Evolutionary conservation across 169 alveolate genomes (phyloP).

Genomic region (Plasmodium berghei): DNA sequence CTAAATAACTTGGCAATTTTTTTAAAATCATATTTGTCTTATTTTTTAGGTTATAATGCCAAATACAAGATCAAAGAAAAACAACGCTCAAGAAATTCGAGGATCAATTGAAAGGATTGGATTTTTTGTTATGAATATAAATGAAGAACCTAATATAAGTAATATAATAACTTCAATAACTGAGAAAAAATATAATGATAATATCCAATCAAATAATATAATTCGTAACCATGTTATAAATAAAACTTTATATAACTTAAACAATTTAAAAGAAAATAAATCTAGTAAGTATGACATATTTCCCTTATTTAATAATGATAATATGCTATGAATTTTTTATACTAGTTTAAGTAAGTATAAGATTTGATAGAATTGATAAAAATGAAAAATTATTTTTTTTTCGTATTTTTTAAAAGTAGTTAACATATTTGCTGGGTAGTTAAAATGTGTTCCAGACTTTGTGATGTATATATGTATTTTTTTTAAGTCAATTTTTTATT

Average conservation of each 20-base stretch:
- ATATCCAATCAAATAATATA: background rate
- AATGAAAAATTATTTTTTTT: too few relatives aligned
- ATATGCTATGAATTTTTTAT: background rate
- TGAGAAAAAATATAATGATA: conserved; percentile 56
- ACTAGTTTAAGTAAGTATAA: too few relatives aligned
- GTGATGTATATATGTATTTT: too few relatives aligned
- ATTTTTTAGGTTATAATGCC: conserved; percentile 64
- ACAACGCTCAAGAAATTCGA: background rate
- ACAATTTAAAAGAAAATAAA: background rate
- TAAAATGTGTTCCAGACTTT: too few relatives aligned
- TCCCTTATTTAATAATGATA: conserved; percentile 14
- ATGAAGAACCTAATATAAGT: conserved; percentile 64
- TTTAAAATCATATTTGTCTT: too few relatives aligned
- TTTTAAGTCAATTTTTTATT: too few relatives aligned
- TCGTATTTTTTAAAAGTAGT: too few relatives aligned
- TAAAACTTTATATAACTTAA: background rate
- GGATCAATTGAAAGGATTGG: conserved; percentile 58
- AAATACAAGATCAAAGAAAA: conserved; percentile 30
- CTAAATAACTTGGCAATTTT: too few relatives aligned
- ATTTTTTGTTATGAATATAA: conserved; percentile 47
- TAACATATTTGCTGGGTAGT: too few relatives aligned
- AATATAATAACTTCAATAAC: conserved; percentile 58
- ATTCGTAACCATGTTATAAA: conserved; percentile 2
- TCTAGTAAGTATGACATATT: conserved; percentile 65
- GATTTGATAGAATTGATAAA: too few relatives aligned